Evolutionary conservation across 306 rosid genomes (phyloP).

Genomic region (Herpetospermum pedunculosum): DNA sequence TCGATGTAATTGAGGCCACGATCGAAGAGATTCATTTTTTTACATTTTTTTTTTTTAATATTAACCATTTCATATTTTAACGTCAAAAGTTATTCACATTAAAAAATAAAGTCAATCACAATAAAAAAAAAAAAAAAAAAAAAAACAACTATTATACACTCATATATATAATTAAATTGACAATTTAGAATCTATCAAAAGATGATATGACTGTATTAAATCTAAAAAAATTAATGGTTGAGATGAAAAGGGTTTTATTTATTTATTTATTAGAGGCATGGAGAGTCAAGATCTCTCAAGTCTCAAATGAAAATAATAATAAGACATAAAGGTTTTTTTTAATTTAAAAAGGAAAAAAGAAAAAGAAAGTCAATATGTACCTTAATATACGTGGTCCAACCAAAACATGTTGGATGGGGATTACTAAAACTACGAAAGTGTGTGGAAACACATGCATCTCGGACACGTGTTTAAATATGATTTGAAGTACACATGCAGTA

Average conservation of each 20-base stretch:
- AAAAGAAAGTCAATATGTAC: neutral
- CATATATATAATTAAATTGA: neutral
- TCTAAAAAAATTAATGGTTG: neutral
- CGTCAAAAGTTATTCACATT: neutral
- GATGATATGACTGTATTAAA: neutral
- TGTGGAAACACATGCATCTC: constrained; percentile 10
- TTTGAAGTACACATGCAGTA: constrained; percentile 32
- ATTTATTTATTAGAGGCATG: neutral
- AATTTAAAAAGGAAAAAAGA: neutral
- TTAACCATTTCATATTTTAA: neutral
- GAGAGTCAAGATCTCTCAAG: neutral
- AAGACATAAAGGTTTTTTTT: neutral
- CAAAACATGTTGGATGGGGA: neutral
- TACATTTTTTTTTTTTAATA: neutral
- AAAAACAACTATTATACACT: neutral
- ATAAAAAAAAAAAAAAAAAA: neutral
- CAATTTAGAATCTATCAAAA: neutral
- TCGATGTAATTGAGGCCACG: no score
- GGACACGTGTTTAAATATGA: constrained; percentile 19
- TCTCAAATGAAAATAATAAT: neutral
- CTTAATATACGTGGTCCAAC: neutral
- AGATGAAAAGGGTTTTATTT: neutral
- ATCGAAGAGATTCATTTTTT: no score
- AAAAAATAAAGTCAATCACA: neutral
- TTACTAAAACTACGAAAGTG: neutral